Evolutionary conservation across 345 rosid genomes (phyloP), one percentile per base, ranked within the genome.

Genomic region (Eucalyptus sp.): DNA sequence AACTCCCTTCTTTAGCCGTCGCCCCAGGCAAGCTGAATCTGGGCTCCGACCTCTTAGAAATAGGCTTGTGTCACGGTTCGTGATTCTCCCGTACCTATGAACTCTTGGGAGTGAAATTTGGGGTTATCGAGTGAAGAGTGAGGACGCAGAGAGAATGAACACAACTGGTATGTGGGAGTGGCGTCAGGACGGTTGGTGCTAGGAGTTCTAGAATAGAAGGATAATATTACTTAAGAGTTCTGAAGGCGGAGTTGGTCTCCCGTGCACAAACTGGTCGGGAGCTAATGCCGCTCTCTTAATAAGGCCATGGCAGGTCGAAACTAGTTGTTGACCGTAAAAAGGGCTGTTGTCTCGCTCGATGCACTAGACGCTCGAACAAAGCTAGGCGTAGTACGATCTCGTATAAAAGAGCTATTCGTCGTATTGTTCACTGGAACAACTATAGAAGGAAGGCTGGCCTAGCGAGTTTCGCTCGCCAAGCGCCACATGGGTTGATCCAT

Each of bases 401-500:
- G 0, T 51, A 51, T 50, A 50, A 13, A 50, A 50, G 51, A 50
- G 51, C 51, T 50, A 50, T 50, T 50, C 1, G 51, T 50, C 16
- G 1, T 13, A 50, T 50, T 50, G 16, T 16, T 16, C 4, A 16
- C 0, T 51, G 0, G 3, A 16, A 51, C 20, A 51, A 51, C 22
- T 51, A 51, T 51, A 51, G 54, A 51, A 51, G 4, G 8, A 51
- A 51, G 22, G 54, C 22, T 16, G 4, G 8, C 8, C 0, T 51
- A 51, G 8, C 4, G 8, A 51, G 22, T 51, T 51, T 51, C 8
- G 8, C 54, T 51, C 0, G 8, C 54, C 0, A 51, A 8, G 54
- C 2, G 54, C 8, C 0, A 4, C 1, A 51, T 0, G 2, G 4
- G 20, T 51, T 51, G 54, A 51, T 51, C 8, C 8, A 1, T 7